These are phyloP conservation scores for Nigrospora osmanthi DNA, from an alignment of 2,329 filamentous ascomycete species.

Conservation along the genomic window DNA sequence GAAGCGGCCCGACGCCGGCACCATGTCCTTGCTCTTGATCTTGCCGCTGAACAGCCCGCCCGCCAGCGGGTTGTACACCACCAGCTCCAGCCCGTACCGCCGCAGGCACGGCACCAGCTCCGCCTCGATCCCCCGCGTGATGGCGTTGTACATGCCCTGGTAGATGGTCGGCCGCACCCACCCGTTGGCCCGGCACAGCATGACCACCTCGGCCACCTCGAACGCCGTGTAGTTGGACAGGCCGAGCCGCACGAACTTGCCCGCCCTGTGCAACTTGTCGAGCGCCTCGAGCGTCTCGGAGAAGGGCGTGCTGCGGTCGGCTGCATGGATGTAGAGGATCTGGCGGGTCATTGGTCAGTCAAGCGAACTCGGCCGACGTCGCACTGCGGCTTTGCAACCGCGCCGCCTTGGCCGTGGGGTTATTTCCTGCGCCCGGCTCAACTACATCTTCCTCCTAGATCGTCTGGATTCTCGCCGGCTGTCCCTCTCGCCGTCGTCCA, in stretches of 20 bases:
- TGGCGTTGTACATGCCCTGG: conserved; percentile 82
- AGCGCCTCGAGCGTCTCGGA: conserved; percentile 71
- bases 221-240: conserved; percentile 81
- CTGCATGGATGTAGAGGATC: conserved; percentile 70
- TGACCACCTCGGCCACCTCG: conserved; percentile 79
- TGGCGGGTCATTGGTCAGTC: conserved; percentile 7
- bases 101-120: conserved; percentile 69
- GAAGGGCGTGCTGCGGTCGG: conserved; percentile 64
- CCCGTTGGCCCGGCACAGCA: conserved; percentile 68
- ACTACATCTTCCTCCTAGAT: too few relatives aligned
- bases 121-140: conserved; percentile 66
- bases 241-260: conserved; percentile 75
- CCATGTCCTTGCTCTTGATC: conserved; percentile 57
- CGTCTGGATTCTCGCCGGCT: neutral
- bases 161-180: conserved; percentile 82
- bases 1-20: conserved; percentile 63
- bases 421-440: too few relatives aligned
- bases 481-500: neutral
- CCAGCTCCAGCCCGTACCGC: conserved; percentile 70
- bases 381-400: too few relatives aligned
- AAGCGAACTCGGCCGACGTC: neutral
- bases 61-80: conserved; percentile 76
- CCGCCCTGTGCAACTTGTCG: conserved; percentile 75
- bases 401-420: too few relatives aligned
- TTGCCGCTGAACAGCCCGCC: conserved; percentile 77